Conservation (phyloP, 148 eudicot genomes). For the Persicaria tinctoria region DNA sequence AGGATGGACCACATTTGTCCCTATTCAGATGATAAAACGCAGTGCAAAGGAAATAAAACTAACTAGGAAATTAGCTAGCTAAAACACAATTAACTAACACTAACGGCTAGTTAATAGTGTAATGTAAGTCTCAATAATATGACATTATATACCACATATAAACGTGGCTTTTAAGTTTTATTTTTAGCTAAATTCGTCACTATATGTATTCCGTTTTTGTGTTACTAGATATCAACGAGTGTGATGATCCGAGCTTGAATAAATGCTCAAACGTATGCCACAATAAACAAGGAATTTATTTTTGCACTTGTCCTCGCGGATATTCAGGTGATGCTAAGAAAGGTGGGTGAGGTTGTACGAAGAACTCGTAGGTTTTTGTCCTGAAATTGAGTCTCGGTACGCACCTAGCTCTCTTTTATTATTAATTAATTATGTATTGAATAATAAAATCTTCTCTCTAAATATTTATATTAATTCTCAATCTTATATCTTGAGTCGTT, state of each 20-base stretch:
- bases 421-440: no score
- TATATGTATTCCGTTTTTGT: not conserved
- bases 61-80: no score
- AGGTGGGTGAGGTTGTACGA: constrained; percentile 11
- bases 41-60: no score
- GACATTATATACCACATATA: not conserved
- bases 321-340: constrained; percentile 10
- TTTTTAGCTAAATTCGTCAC: not conserved
- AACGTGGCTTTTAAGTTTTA: not conserved
- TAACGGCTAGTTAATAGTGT: no score
- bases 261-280: constrained; percentile 14
- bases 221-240: constrained; percentile 17
- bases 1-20: no score
- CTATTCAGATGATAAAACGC: no score
- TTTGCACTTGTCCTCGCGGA: constrained; percentile 16
- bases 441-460: no score
- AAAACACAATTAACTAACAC: no score
- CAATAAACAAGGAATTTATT: constrained; percentile 4
- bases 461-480: no score
- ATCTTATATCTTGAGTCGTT: no score
- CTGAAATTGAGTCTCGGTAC: not conserved
- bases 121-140: no score
- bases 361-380: not conserved
- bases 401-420: not conserved
- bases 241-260: not conserved